A percentile compares a stretch with the other conserved stretches of the same genome.
Evolutionary conservation across 148 eudicot genomes (phyloP).

Genomic region (Arbutus unedo): DNA sequence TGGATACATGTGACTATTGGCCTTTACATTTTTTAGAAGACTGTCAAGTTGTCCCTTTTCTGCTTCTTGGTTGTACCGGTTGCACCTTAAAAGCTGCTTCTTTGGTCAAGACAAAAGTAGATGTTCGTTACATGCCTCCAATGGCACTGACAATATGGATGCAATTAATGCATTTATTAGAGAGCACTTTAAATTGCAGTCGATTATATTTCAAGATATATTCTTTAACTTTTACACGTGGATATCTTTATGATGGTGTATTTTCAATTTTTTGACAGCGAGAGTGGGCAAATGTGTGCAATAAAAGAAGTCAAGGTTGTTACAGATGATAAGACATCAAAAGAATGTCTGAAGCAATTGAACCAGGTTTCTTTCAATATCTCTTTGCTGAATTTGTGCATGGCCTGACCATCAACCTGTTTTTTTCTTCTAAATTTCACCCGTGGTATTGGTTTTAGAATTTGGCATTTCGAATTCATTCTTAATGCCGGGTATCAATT

Average conservation of each 20-base stretch:
- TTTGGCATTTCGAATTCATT: not conserved
- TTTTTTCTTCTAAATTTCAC: not conserved
- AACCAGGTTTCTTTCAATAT: slow-evolving; percentile 59
- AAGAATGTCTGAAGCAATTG: slow-evolving; percentile 87
- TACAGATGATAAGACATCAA: slow-evolving; percentile 80
- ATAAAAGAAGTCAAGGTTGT: slow-evolving; percentile 83
- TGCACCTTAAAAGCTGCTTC: not conserved
- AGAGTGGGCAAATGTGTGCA: slow-evolving; percentile 93
- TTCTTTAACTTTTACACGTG: not conserved
- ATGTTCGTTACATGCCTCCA: not conserved
- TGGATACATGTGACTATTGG: not conserved
- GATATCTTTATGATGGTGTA: slow-evolving; percentile 3
- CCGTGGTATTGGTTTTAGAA: not conserved
- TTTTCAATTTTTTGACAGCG: slow-evolving; percentile 45
- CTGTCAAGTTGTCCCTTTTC: not conserved
- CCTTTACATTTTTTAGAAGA: not conserved
- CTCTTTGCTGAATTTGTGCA: slow-evolving; percentile 5
- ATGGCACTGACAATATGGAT: not conserved
- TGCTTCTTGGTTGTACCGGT: not conserved
- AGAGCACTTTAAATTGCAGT: not conserved
- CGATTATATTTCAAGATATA: not conserved
- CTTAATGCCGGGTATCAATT: not conserved
- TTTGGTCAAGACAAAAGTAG: not conserved
- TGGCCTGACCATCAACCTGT: not conserved
- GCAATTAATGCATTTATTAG: not conserved